phyloP scores from a whole-genome alignment of 768 basidiomycete genomes.

The Omphalotus guepiniiformis region DNA sequence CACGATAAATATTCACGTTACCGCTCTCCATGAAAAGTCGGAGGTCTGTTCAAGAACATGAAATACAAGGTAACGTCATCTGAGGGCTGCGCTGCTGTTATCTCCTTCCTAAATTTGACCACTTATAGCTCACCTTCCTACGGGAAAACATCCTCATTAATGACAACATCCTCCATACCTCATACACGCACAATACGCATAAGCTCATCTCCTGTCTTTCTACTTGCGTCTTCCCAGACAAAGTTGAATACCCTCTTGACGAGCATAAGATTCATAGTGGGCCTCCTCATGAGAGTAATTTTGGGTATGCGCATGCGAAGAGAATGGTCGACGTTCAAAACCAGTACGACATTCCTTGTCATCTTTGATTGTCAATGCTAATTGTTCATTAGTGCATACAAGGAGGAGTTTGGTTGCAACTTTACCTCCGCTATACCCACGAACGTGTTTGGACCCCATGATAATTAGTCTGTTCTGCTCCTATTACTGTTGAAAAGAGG shows the following conservation, averaged over 20 bases:
- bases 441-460: slow-evolving; percentile 92
- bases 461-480: slow-evolving; percentile 70
- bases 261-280: slow-evolving; percentile 92
- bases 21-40: slow-evolving; percentile 48
- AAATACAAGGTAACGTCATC: slow-evolving; percentile 66
- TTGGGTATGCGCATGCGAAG: slow-evolving; percentile 95
- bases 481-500: background rate
- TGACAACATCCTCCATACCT: slow-evolving; percentile 81
- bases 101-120: background rate
- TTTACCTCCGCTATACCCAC: slow-evolving; percentile 98
- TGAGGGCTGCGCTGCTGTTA: background rate
- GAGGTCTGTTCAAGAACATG: slow-evolving; percentile 95
- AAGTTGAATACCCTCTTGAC: slow-evolving; percentile 88
- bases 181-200: slow-evolving; percentile 56
- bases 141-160: slow-evolving; percentile 96
- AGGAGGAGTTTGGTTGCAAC: slow-evolving; percentile 91
- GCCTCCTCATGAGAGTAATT: slow-evolving; percentile 92
- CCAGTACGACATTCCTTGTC: slow-evolving; percentile 49
- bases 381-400: slow-evolving; percentile 67
- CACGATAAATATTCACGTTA: background rate
- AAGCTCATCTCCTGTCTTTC: slow-evolving; percentile 96
- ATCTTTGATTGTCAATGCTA: background rate
- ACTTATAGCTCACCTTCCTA: slow-evolving; percentile 74
- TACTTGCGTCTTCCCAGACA: slow-evolving; percentile 96
- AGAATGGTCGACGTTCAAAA: slow-evolving; percentile 94